A percentile compares a stretch with the other conserved stretches of the same genome.
Conservation (phyloP, 2,329 filamentous ascomycete genomes). For the Colletotrichum aenigma region DNA sequence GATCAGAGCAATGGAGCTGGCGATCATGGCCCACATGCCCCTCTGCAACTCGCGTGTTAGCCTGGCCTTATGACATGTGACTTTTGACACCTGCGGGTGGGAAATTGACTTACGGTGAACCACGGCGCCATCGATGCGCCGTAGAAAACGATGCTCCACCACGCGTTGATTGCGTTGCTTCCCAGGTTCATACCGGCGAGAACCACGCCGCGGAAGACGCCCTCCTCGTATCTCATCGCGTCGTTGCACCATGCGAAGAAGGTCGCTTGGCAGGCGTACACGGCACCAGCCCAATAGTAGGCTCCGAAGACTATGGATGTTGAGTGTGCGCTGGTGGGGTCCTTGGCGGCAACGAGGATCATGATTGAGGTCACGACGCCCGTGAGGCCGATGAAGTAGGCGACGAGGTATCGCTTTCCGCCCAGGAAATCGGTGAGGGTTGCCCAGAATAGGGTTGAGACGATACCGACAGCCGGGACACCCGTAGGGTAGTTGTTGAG, state of each 20-base stretch:
- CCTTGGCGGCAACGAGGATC: conserved; percentile 58
- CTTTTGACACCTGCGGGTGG: neutral
- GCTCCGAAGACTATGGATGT: conserved; percentile 64
- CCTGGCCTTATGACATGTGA: neutral
- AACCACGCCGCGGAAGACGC: conserved; percentile 67
- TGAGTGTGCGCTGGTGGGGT: conserved; percentile 39
- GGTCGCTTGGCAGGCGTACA: conserved; percentile 75
- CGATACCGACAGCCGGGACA: conserved; percentile 60
- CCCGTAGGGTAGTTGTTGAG: conserved; percentile 63
- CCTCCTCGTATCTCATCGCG: conserved; percentile 67
- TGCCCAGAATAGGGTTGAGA: conserved; percentile 71
- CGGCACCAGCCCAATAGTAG: conserved; percentile 73
- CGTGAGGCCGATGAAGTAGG: conserved; percentile 69
- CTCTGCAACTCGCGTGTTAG: conserved; percentile 37
- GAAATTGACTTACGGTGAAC: conserved; percentile 58
- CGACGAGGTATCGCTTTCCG: conserved; percentile 69
- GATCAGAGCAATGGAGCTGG: conserved; percentile 60
- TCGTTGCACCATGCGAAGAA: conserved; percentile 82
- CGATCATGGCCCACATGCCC: conserved; percentile 80
- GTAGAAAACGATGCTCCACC: conserved; percentile 77
- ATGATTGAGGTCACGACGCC: conserved; percentile 66
- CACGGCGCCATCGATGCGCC: conserved; percentile 68
- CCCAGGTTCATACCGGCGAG: conserved; percentile 75
- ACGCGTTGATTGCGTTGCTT: conserved; percentile 72
- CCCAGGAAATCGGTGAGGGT: conserved; percentile 68